phyloP scores from a whole-genome alignment of 2,329 filamentous ascomycete genomes.

The Cordyceps pruinosa region DNA sequence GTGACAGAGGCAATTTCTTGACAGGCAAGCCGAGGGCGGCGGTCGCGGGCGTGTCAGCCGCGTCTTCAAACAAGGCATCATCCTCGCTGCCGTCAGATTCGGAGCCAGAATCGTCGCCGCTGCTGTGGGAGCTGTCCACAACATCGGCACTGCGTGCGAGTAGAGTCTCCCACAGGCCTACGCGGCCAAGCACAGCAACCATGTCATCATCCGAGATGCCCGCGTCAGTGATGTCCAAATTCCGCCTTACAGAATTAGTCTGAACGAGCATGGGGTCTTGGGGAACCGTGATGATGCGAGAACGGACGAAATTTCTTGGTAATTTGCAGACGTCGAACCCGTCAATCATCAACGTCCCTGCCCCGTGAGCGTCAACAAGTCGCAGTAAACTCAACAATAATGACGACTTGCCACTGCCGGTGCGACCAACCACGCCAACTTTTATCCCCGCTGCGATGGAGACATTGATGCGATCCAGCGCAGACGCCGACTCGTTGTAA shows the following conservation, averaged over 20 bases:
- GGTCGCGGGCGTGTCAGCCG: background rate
- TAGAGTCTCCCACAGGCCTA: background rate
- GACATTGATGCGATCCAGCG: slow-evolving; percentile 39
- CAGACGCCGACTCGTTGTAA: slow-evolving; percentile 17
- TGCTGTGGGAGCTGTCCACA: background rate
- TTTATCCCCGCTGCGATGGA: slow-evolving; percentile 35
- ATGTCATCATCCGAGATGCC: slow-evolving; percentile 14
- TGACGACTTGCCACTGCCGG: slow-evolving; percentile 42
- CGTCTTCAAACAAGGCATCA: background rate
- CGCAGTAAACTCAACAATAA: slow-evolving; percentile 37
- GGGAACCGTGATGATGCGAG: slow-evolving; percentile 25
- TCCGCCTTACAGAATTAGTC: slow-evolving; percentile 14
- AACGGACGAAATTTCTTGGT: slow-evolving; percentile 33
- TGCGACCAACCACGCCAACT: slow-evolving; percentile 44
- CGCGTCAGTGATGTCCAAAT: slow-evolving; percentile 11
- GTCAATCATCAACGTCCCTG: slow-evolving; percentile 35
- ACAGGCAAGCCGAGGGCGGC: background rate
- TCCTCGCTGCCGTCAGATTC: background rate
- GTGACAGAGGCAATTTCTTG: slow-evolving; percentile 6
- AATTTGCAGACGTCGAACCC: slow-evolving; percentile 33
- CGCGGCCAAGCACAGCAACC: background rate
- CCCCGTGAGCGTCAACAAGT: slow-evolving; percentile 33
- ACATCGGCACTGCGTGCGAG: background rate
- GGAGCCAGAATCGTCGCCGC: background rate
- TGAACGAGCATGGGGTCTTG: slow-evolving; percentile 13